Evolutionary conservation across 352 stramenopile species (phyloP), one percentile per base, ranked within the genome.

Genomic region (Phytophthora lateralis): DNA sequence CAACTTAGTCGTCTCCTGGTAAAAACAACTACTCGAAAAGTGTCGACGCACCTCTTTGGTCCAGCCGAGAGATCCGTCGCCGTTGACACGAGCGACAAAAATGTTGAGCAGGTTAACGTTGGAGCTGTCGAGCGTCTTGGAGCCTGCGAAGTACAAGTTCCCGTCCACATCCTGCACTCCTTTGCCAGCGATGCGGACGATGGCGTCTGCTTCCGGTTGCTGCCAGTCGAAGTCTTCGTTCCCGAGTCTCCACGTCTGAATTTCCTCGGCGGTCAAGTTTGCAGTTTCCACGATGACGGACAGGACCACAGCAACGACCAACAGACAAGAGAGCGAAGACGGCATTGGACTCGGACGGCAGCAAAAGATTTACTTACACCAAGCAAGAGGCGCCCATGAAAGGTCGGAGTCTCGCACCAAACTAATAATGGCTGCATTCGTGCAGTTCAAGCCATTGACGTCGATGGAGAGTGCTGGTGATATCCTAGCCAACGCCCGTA

Each of bases 111-210:
- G 55, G 47, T 66, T 54, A 0, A 73, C 49, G 17, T 69, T 55
- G 11, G 66, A 55, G 4, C 53, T 27, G 5, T 43, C 26, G 30
- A 78, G 72, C 1, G 55, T 81, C 52, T 84, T 87, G 20, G 66
- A 76, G 34, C 82, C 82, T 10, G 70, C 76, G 34, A 89, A 87
- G 61, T 89, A 91, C n/a, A 89, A 42, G 10, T 82, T 82, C 2
- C 80, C 80, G 6, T 39, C 59, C 0, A 6, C 24, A 42, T 91
- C 80, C 9, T 67, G 45, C 4, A 64, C 66, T 17, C 82, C 80
- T 18, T 54, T 55, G 9, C 75, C 78, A 0, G 62, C 35, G 24
- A 91, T 78, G 2, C 49, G 57, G n/a, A 89, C 68, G 38, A 71
- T 59, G 4, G 55, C 69, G 26, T 63, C 55, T 8, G 64, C 0